These are phyloP conservation scores for Scleroderma citrinum DNA, from an alignment of 768 basidiomycete species.

Conservation along the genomic window DNA sequence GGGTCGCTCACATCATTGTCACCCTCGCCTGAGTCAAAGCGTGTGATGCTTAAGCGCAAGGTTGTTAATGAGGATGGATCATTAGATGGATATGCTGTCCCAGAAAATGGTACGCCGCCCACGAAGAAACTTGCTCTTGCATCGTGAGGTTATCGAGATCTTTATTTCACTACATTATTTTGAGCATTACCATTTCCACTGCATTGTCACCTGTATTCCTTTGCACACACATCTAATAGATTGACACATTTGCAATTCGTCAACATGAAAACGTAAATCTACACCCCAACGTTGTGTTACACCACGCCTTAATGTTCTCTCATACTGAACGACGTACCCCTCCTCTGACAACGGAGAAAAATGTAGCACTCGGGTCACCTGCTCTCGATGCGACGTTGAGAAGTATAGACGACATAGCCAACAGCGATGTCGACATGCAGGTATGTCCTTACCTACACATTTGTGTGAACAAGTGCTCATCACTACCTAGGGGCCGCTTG, in stretches of 20 bases:
- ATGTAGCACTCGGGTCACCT: slow-evolving; percentile 7
- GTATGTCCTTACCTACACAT: slow-evolving; percentile 30
- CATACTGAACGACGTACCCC: not conserved
- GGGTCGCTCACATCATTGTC: slow-evolving; percentile 37
- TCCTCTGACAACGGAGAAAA: not conserved
- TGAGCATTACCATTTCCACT: slow-evolving; percentile 12
- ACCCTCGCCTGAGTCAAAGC: slow-evolving; percentile 47
- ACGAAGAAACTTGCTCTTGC: slow-evolving; percentile 59
- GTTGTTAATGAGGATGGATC: slow-evolving; percentile 44
- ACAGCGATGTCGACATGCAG: slow-evolving; percentile 71
- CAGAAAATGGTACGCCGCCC: slow-evolving; percentile 52
- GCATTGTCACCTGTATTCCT: slow-evolving; percentile 20
- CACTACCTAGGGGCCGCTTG: slow-evolving; percentile 33
- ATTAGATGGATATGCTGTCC: slow-evolving; percentile 27
- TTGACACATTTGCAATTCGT: not conserved
- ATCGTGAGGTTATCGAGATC: slow-evolving; percentile 18
- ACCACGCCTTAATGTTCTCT: too few species aligned
- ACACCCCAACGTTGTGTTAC: too few species aligned
- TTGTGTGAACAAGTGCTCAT: not conserved
- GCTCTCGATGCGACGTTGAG: slow-evolving; percentile 37
- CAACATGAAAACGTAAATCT: too few species aligned
- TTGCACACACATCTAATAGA: not conserved
- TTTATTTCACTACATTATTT: slow-evolving; percentile 32
- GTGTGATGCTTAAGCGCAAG: slow-evolving; percentile 71
- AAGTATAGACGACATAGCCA: slow-evolving; percentile 50